A percentile compares a stretch with the other conserved stretches of the same genome.
Evolutionary conservation across 2,329 filamentous ascomycete genomes (phyloP).

Genomic region (Xylariaceae sp.): DNA sequence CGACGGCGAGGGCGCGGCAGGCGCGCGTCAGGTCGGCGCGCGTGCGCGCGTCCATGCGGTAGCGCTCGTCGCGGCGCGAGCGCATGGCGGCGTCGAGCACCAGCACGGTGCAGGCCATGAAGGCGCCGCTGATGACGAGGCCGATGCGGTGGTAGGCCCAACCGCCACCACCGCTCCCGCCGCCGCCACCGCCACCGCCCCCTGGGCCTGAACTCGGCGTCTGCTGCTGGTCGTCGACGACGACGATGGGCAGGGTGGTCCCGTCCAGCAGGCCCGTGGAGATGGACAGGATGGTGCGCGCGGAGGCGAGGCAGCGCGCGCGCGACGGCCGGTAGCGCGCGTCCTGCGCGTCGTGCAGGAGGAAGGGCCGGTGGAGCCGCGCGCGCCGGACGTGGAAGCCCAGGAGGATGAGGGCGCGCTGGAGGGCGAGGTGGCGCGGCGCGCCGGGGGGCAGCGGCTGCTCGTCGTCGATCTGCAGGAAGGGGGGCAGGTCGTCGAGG

Average conservation of each 20-base stretch:
- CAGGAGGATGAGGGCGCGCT: constrained; percentile 15
- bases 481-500: constrained; percentile 12
- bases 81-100: constrained; percentile 7
- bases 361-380: constrained; percentile 20
- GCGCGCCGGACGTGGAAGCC: constrained; percentile 19
- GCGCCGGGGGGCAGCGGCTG: constrained; percentile 9
- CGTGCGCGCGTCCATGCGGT: constrained; percentile 4
- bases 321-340: constrained; percentile 10
- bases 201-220: not conserved
- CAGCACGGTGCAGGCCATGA: constrained; percentile 17
- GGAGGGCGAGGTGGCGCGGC: constrained; percentile 8
- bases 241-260: constrained; percentile 2
- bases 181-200: no score
- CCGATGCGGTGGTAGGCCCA: constrained; percentile 11
- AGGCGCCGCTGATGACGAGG: constrained; percentile 16
- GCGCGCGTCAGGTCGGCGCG: constrained; percentile 9
- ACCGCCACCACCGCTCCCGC: no score
- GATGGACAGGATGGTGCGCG: constrained; percentile 15
- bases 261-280: constrained; percentile 12
- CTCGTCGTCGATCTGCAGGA: constrained; percentile 7
- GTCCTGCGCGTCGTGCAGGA: constrained; percentile 12
- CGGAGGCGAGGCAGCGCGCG: constrained; percentile 17
- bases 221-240: constrained; percentile 1
- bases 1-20: constrained; percentile 12
- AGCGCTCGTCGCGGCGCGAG: not conserved